These are phyloP conservation scores for Xenosphaeropsis pyriputrescens DNA, from an alignment of 2,329 filamentous ascomycete genomes.

Conservation along the genomic window DNA sequence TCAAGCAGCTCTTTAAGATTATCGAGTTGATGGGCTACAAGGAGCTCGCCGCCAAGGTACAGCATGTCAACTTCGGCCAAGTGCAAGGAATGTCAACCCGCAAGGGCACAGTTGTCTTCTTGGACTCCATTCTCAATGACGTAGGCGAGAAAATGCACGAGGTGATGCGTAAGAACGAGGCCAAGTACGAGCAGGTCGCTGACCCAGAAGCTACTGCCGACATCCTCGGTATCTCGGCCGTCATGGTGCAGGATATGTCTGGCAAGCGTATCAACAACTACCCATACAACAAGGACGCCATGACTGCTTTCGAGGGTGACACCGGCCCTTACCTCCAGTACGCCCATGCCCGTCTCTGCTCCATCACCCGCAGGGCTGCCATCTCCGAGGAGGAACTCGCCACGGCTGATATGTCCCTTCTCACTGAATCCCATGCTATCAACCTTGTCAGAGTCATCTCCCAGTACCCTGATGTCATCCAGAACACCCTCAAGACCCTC, in stretches of 20 bases:
- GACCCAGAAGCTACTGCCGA: conserved; percentile 74
- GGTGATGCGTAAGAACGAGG: conserved; percentile 80
- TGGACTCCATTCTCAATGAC: conserved; percentile 57
- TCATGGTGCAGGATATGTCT: conserved; percentile 97
- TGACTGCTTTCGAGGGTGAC: conserved; percentile 76
- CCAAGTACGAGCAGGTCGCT: conserved; percentile 82
- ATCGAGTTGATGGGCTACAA: conserved; percentile 55
- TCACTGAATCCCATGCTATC: conserved; percentile 57
- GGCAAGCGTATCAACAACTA: conserved; percentile 69
- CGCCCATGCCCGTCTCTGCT: conserved; percentile 58
- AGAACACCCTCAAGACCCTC: conserved; percentile 72
- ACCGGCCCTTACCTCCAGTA: conserved; percentile 80
- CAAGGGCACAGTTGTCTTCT: conserved; percentile 61
- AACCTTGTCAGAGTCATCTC: conserved; percentile 64
- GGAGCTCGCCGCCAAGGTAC: conserved; percentile 51
- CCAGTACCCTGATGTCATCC: conserved; percentile 73
- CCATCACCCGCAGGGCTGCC: conserved; percentile 41
- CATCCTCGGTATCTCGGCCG: conserved; percentile 78
- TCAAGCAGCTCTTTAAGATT: conserved; percentile 65
- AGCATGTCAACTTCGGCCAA: conserved; percentile 65
- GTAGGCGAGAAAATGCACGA: conserved; percentile 95
- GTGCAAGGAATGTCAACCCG: conserved; percentile 58
- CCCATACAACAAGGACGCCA: conserved; percentile 64
- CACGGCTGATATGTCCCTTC: conserved; percentile 49
- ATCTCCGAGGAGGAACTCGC: conserved; percentile 41